These are phyloP conservation scores for Hygrocybe coccinea DNA, from an alignment of 768 basidiomycete species.

Conservation along the genomic window DNA sequence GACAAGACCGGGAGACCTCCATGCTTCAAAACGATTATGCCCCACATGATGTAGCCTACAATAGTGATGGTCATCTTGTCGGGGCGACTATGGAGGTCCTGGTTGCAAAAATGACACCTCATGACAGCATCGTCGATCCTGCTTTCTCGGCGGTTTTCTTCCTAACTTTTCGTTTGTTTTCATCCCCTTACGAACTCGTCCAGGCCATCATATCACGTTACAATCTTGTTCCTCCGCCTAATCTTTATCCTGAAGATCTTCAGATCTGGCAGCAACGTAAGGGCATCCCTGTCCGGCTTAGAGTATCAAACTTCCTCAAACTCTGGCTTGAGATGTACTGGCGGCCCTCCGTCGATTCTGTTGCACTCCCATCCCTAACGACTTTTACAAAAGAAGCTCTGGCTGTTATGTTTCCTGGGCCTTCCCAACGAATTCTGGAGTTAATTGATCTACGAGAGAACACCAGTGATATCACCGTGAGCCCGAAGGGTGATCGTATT, in stretches of 20 bases:
- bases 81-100: conserved; percentile 85
- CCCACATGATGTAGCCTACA: conserved; percentile 82
- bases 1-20: conserved; percentile 46
- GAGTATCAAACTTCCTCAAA: conserved; percentile 91
- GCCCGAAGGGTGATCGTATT: conserved; percentile 57
- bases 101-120: conserved; percentile 97
- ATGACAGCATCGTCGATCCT: conserved; percentile 84
- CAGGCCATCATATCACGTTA: conserved; percentile 77
- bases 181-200: conserved; percentile 70
- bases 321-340: conserved; percentile 91
- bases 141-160: conserved; percentile 88
- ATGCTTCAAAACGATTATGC: conserved; percentile 74
- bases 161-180: conserved; percentile 91
- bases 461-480: conserved; percentile 43
- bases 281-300: conserved; percentile 82
- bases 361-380: conserved; percentile 51
- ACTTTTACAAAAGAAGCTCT: conserved; percentile 62
- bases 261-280: conserved; percentile 82
- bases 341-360: conserved; percentile 69
- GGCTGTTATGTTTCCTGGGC: conserved; percentile 56
- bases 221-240: conserved; percentile 64
- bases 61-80: conserved; percentile 82
- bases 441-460: conserved; percentile 54
- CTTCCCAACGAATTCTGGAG: conserved; percentile 70
- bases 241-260: conserved; percentile 53